Evolutionary conservation across 2,329 filamentous ascomycete genomes (phyloP), one percentile per base, ranked within the genome.

Genomic region (Ustilaginoidea virens): DNA sequence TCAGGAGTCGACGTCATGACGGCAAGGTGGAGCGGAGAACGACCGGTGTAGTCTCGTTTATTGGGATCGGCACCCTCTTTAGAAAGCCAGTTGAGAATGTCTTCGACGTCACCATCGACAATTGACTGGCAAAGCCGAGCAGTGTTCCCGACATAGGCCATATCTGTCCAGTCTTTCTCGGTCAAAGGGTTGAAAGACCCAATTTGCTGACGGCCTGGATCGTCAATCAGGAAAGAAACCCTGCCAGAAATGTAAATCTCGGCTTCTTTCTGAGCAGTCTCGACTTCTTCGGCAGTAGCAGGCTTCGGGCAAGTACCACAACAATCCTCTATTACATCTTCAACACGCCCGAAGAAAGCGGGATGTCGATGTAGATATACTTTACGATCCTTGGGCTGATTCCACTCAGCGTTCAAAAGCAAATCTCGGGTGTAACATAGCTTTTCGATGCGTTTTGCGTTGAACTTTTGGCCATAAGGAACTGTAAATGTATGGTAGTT

Each of bases 381-480:
- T 16, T 74, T 60, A n/a, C 82, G 69, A 23, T 83, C 74, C 35
- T 80, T 73, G 1, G 67, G 61, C 37, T 77, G 73, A 41, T 90
- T 92, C 82, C 83, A 92, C 45, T 92, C 80, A 0, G 80, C 80
- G 41, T 92, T 90, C 12, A 92, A 66, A 6, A 92, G 61, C 12
- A 92, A 50, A 46, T 92, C 83, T 37, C 80, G 77, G 2, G 77
- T 81, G 45, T 82, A 92, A 25, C 85, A 69, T 1, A 92, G 60
- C 44, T 79, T 85, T 49, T 92, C 81, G 32, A 92, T 86, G 42
- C 74, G 73, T 43, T 71, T 73, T 10, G 76, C 73, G 30, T 69
- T 56, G 39, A 70, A 72, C 32, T 58, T 63, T 21, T 50, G 47
- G 11, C 76, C 77, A 36, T 80, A 83, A 0, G 74, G 75, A 18